Evolutionary conservation across 2,329 filamentous ascomycete species (phyloP), one percentile per base, ranked within the genome.

Genomic region (Penicillium sp.): DNA sequence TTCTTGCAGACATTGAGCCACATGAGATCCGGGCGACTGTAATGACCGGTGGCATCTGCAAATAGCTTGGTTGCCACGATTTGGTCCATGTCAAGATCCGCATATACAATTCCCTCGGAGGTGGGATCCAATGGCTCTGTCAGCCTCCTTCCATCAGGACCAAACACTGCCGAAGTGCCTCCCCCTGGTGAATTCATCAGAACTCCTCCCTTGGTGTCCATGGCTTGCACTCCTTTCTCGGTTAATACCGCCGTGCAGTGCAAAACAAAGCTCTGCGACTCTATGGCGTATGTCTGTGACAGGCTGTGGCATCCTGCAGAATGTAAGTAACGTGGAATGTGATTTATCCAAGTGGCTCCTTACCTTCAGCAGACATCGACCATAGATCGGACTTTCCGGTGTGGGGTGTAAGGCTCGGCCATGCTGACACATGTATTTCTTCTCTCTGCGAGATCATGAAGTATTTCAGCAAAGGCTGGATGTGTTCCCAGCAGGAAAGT

Each of bases 281-380:
- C 84, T 8, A 86, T 78, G 1, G 83, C 83, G 58, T 85, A 84
- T 0, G 78, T 75, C 55, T 80, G 79, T 0, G 81, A 79, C 1
- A 83, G 69, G 42, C 62, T 75, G 29, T 73, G 74, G 52, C 73
- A 77, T 4, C 58, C 56, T 54, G 21, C 41, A 41, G 7, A 14
- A 52, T 2, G 22, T 27, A 16, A 48, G 4, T 14, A 5, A 34
- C n/a, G 7, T 36, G 14, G 34, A 36, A n/a, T 36, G 11, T 4
- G n/a, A n/a, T 36, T n/a, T 3, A 36, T n/a, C 13, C 3, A n/a
- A n/a, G n/a, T 36, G 6, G 6, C 2, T 18, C 16, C 13, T 4
- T 32, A 60, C 67, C 72, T 34, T 70, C 67, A 9, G 51, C 60
- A 1, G 69, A 70, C 67, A 69, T 73, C 6, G 62, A 67, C 60